Evolutionary conservation across 192 early-diverging fungal species (phyloP), one percentile per base, ranked within the genome.

Genomic region (Neocallimastix lanati): DNA sequence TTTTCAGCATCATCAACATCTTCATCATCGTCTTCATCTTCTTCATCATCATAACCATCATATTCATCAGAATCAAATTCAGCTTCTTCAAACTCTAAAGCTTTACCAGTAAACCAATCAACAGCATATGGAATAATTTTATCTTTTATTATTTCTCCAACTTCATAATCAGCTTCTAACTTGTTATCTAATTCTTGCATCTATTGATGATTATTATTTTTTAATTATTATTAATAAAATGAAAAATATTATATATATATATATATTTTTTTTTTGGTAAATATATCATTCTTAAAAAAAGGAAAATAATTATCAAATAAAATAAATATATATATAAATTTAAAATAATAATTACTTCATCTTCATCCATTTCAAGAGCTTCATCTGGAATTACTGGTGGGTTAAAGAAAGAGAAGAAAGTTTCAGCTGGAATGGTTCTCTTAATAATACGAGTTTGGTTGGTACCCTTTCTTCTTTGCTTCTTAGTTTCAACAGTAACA

Each of bases 71-170:
- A 90, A 12, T 83, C 84, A 16, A 67, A 67, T 16, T 85, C 87
- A 78, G 85, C 86, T 36, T 93, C 91, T 80, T 94, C 93, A 85
- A 93, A 94, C 80, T 92, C 90, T 50, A 98, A 88, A 76, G 98
- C 98, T 85, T 94, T 93, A 83, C 98, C 98, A 28, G 98, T 98
- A 88, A 98, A 99, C 93, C 95, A 99, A 87, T 98, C 95, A 80
- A 98, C 85, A 77, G 98, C 98, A 83, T 90, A 91, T 79, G 98
- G 96, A 76, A 99, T 91, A 80, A 99, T 87, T 88, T 94, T 96
- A 80, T 98, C 96, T 92, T 99, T 99, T 88, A 99, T 91, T 84
- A 97, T 92, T 85, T 99, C 97, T 37, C 96, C 97, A 83, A 96
- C 86, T 86, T 97, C 94, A 85, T 98, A 99, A 86, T 99, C 98